Percentiles rank a stretch among this genome's conserved stretches.
These are phyloP conservation scores for Dactylellina parvicollis DNA, from an alignment of 2,329 filamentous ascomycete species.

Conservation along the genomic window DNA sequence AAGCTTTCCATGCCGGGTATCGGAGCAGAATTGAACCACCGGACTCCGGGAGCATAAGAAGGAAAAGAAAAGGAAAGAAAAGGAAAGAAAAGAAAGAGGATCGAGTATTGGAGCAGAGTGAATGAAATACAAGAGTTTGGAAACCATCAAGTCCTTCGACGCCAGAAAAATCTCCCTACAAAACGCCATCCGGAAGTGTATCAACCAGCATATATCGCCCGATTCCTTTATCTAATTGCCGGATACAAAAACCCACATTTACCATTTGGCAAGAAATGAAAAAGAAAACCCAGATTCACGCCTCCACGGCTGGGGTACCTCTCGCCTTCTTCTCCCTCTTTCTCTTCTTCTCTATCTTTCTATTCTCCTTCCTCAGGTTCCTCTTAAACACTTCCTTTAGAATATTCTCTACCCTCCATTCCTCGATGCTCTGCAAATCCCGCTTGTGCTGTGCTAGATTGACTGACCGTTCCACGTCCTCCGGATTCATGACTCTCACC, in stretches of 20 bases:
- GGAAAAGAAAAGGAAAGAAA: not conserved
- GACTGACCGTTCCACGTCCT: constrained; percentile 45
- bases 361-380: constrained; percentile 43
- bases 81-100: not conserved
- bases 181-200: constrained; percentile 31
- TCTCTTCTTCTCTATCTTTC: constrained; percentile 44
- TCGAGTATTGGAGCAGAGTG: not conserved
- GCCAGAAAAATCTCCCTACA: not conserved
- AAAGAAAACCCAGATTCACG: not conserved
- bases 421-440: constrained; percentile 41
- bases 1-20: constrained; percentile 36
- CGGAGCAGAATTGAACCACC: constrained; percentile 24
- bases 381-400: constrained; percentile 46
- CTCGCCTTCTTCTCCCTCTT: constrained; percentile 37
- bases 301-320: constrained; percentile 26
- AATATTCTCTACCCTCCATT: constrained; percentile 49
- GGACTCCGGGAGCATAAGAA: constrained; percentile 16
- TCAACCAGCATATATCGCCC: not conserved
- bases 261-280: constrained; percentile 5
- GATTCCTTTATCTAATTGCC: not conserved
- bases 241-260: not conserved
- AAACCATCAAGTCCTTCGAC: constrained; percentile 3
- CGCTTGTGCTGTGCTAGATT: constrained; percentile 42
- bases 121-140: not conserved
- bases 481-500: constrained; percentile 45